phyloP scores from a whole-genome alignment of 2,329 filamentous ascomycete species.

The Tolypocladium paradoxum region DNA sequence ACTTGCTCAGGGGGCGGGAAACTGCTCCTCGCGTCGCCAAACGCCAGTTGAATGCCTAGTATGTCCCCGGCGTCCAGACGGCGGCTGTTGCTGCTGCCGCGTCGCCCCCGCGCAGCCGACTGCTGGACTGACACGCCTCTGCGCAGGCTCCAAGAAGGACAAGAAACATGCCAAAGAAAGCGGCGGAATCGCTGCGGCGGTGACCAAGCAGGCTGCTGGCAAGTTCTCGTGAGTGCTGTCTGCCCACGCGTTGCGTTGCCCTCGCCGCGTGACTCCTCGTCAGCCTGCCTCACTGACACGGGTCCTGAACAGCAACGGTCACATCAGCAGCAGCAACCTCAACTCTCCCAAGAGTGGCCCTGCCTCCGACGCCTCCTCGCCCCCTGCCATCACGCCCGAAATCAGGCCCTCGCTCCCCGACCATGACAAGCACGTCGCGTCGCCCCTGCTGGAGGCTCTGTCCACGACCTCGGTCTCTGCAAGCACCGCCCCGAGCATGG shows the following conservation, averaged over 20 bases:
- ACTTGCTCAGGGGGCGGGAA: background rate
- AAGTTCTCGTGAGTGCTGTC: conserved; percentile 37
- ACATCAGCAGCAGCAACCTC: conserved; percentile 17
- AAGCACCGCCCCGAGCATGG: conserved; percentile 35
- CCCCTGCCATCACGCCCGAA: conserved; percentile 33
- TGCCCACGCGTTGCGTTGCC: background rate
- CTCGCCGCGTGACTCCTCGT: conserved; percentile 17
- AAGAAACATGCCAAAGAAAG: conserved; percentile 45
- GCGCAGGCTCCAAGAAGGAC: conserved; percentile 36
- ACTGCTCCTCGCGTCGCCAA: background rate
- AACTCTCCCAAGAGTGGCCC: conserved; percentile 24
- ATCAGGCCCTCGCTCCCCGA: conserved; percentile 30
- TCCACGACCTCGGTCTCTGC: conserved; percentile 38
- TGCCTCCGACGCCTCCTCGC: conserved; percentile 32
- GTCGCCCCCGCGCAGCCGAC: conserved; percentile 5
- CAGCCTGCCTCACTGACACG: conserved; percentile 12
- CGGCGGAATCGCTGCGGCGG: conserved; percentile 40
- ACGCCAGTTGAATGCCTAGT: background rate
- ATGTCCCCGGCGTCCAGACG: background rate
- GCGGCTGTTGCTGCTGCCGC: conserved; percentile 3
- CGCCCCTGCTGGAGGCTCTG: conserved; percentile 37
- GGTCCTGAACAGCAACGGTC: conserved; percentile 6
- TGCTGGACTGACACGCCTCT: conserved; percentile 13
- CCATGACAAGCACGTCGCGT: conserved; percentile 31
- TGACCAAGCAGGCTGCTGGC: conserved; percentile 40